A percentile compares a stretch with the other conserved stretches of the same genome.
phyloP scores from a whole-genome alignment of 2,329 filamentous ascomycete genomes.

The Plenodomus tracheiphilus region DNA sequence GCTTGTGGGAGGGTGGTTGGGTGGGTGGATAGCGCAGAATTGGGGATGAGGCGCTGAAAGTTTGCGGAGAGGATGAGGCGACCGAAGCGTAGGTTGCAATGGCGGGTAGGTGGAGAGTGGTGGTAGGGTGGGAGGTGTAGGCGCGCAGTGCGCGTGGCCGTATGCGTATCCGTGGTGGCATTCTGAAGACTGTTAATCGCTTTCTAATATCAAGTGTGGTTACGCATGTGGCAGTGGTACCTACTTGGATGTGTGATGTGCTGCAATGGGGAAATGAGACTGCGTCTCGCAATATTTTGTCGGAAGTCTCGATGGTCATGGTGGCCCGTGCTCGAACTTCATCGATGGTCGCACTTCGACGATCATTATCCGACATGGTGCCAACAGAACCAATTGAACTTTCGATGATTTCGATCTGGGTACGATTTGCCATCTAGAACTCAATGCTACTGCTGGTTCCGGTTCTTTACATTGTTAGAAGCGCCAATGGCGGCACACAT shows the following conservation, averaged over 20 bases:
- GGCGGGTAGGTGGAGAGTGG: constrained; percentile 32
- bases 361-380: not conserved
- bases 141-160: constrained; percentile 35
- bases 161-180: constrained; percentile 46
- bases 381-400: not conserved
- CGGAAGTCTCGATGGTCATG: constrained; percentile 16
- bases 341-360: constrained; percentile 14
- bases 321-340: constrained; percentile 28
- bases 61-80: constrained; percentile 53
- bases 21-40: constrained; percentile 61
- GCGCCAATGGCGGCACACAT: constrained; percentile 34
- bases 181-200: constrained; percentile 13
- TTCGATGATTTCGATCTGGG: not conserved
- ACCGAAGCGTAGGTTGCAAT: constrained; percentile 55
- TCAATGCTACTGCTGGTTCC: not conserved
- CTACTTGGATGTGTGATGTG: constrained; percentile 29
- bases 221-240: too few species aligned
- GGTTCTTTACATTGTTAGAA: not conserved
- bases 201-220: not conserved
- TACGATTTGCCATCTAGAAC: not conserved
- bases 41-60: constrained; percentile 49
- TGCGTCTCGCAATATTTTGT: constrained; percentile 34
- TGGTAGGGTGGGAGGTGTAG: constrained; percentile 25
- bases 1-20: constrained; percentile 86
- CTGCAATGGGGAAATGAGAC: constrained; percentile 27